Evolutionary conservation across 768 basidiomycete genomes (phyloP).

Genomic region (Kwoniella dejecticola): DNA sequence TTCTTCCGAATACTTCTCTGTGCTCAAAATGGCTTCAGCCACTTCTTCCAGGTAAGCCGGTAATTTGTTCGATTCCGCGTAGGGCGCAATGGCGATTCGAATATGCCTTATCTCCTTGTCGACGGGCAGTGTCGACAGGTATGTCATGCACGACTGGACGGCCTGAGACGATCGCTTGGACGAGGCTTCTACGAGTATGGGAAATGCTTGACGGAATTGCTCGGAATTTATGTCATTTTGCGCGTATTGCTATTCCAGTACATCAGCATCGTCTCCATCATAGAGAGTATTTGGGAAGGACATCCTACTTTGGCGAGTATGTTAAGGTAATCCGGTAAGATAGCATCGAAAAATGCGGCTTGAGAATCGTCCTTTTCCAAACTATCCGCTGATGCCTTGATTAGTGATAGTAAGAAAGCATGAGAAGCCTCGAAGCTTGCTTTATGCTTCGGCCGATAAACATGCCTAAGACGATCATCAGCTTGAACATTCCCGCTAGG

Average conservation of each 20-base stretch:
- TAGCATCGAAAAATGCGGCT: constrained; percentile 15
- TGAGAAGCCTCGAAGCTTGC: constrained; percentile 44
- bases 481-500: neutral
- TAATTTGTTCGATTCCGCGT: neutral
- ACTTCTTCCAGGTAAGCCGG: constrained; percentile 25
- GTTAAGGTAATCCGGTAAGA: constrained; percentile 16
- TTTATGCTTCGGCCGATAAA: constrained; percentile 11
- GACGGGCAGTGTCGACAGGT: neutral
- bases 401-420: constrained; percentile 28
- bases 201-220: constrained; percentile 31
- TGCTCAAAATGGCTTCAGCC: constrained; percentile 5
- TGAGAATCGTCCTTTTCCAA: neutral
- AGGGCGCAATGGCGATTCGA: constrained; percentile 14
- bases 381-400: constrained; percentile 10
- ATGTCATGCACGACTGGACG: neutral
- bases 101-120: neutral
- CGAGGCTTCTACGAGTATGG: constrained; percentile 25
- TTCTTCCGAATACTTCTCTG: constrained; percentile 8
- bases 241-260: constrained; percentile 23
- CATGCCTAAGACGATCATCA: constrained; percentile 6
- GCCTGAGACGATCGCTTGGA: constrained; percentile 5
- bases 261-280: neutral
- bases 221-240: constrained; percentile 21
- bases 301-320: constrained; percentile 25
- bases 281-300: neutral